Percentiles rank a stretch among this genome's conserved stretches.
Evolutionary conservation across 371 early-diverging fungal genomes (phyloP).

Genomic region (Mucor indicus): DNA sequence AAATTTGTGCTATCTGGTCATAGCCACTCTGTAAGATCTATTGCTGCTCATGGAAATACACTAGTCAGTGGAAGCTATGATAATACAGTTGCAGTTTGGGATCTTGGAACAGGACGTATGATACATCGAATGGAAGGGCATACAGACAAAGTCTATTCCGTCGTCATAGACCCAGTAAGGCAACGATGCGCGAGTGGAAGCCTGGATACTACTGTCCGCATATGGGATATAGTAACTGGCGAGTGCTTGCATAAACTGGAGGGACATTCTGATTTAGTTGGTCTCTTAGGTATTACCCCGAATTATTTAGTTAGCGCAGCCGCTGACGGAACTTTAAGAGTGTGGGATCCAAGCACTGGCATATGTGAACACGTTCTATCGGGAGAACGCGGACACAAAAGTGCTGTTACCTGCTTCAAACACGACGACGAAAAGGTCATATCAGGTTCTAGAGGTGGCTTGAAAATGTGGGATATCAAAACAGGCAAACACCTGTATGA

Average conservation of each 20-base stretch:
- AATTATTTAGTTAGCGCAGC: conserved; percentile 88
- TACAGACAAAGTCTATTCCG: conserved; percentile 85
- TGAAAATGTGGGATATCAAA: conserved; percentile 93
- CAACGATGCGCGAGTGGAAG: conserved; percentile 86
- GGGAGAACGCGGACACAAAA: conserved; percentile 61
- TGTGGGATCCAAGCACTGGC: conserved; percentile 87
- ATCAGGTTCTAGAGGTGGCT: conserved; percentile 90
- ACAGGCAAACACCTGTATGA: conserved; percentile 78
- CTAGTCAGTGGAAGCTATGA: conserved; percentile 95
- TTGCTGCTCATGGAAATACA: conserved; percentile 83
- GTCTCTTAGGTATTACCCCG: conserved; percentile 82
- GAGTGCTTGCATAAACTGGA: conserved; percentile 54
- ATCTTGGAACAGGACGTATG: conserved; percentile 67
- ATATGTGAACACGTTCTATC: conserved; percentile 64
- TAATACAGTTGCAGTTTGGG: conserved; percentile 90
- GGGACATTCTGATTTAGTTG: conserved; percentile 92
- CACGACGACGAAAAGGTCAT: conserved; percentile 88
- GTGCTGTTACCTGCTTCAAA: conserved; percentile 95
- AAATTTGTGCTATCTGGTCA: conserved; percentile 81
- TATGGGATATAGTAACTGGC: conserved; percentile 89
- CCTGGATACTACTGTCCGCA: conserved; percentile 88
- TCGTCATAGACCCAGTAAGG: conserved; percentile 77
- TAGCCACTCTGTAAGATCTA: conserved; percentile 85
- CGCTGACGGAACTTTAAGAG: conserved; percentile 89
- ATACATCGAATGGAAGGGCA: conserved; percentile 81